phyloP scores from a whole-genome alignment of 768 basidiomycete genomes.

The Fomitopsis pulvina region DNA sequence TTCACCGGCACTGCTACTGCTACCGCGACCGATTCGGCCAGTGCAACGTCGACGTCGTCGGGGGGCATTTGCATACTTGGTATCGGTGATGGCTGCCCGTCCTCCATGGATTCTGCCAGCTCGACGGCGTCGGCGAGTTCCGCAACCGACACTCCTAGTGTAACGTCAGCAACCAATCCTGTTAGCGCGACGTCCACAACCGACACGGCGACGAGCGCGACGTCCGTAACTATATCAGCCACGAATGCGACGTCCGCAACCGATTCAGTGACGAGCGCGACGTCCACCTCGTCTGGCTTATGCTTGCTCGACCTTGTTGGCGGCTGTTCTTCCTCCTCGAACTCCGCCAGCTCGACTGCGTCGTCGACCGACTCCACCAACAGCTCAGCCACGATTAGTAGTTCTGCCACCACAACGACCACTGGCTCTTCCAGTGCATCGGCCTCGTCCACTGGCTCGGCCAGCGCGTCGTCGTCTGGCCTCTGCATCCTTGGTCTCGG shows the following conservation, averaged over 20 bases:
- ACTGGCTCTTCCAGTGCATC: conserved; percentile 4
- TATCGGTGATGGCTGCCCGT: not conserved
- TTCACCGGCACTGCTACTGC: conserved; percentile 1
- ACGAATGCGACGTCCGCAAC: not conserved
- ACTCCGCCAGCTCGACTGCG: not conserved
- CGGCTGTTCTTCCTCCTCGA: not conserved
- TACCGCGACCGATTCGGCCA: not conserved
- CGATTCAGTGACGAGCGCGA: not conserved
- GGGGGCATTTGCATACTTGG: not conserved
- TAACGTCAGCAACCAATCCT: not conserved
- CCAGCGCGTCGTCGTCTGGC: conserved; percentile 1
- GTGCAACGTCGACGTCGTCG: conserved; percentile 1
- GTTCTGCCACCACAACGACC: conserved; percentile 2
- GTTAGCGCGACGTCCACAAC: not conserved
- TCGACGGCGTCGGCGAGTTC: conserved; percentile 5
- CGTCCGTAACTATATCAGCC: not conserved
- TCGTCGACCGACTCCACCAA: conserved; percentile 2
- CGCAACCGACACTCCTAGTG: not conserved
- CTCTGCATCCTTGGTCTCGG: conserved; percentile 1
- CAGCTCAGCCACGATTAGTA: not conserved
- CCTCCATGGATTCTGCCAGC: conserved; percentile 1
- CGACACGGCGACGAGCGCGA: not conserved
- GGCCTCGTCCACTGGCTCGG: conserved; percentile 3
- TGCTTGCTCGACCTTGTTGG: not conserved
- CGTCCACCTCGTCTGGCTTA: not conserved